Percentiles rank a stretch among this genome's conserved stretches.
Conservation (phyloP, 1,284 basidiomycete species). For the Pseudozyma thailandica region DNA sequence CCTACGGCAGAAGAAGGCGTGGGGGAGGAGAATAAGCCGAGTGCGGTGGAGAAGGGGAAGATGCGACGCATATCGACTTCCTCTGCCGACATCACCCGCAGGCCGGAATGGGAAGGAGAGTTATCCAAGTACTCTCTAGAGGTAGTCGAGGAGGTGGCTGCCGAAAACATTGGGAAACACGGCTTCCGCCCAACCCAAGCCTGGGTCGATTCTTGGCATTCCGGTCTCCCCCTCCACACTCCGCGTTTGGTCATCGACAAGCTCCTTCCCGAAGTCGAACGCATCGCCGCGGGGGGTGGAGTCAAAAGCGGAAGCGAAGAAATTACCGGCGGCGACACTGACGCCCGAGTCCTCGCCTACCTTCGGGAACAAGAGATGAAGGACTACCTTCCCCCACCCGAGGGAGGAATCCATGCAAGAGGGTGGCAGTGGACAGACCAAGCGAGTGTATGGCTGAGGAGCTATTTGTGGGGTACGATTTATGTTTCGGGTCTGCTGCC, state of each 20-base stretch:
- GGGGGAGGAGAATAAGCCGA: not conserved
- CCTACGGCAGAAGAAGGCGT: not conserved
- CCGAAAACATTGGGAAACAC: conserved; percentile 52
- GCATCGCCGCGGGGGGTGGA: conserved; percentile 38
- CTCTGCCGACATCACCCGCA: not conserved
- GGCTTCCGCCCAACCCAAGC: conserved; percentile 59
- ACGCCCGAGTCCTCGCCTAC: conserved; percentile 57
- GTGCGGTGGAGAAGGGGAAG: conserved; percentile 38
- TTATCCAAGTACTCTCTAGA: conserved; percentile 27
- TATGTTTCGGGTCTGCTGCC: conserved; percentile 53
- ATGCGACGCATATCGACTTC: conserved; percentile 44
- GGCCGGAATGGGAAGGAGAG: conserved; percentile 16
- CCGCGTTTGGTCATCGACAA: conserved; percentile 37
- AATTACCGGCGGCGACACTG: conserved; percentile 43
- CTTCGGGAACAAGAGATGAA: conserved; percentile 50
- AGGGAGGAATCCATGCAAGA: conserved; percentile 22
- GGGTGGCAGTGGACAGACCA: conserved; percentile 59
- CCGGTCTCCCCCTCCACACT: conserved; percentile 44
- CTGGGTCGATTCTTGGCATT: conserved; percentile 60
- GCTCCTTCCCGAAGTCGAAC: conserved; percentile 55
- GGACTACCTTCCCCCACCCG: conserved; percentile 35
- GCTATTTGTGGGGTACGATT: conserved; percentile 63
- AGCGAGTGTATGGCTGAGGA: conserved; percentile 56
- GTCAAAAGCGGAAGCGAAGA: conserved; percentile 18
- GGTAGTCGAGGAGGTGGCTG: conserved; percentile 32